Conservation (phyloP, 2,329 filamentous ascomycete genomes). For the Anisogramma anomala region DNA sequence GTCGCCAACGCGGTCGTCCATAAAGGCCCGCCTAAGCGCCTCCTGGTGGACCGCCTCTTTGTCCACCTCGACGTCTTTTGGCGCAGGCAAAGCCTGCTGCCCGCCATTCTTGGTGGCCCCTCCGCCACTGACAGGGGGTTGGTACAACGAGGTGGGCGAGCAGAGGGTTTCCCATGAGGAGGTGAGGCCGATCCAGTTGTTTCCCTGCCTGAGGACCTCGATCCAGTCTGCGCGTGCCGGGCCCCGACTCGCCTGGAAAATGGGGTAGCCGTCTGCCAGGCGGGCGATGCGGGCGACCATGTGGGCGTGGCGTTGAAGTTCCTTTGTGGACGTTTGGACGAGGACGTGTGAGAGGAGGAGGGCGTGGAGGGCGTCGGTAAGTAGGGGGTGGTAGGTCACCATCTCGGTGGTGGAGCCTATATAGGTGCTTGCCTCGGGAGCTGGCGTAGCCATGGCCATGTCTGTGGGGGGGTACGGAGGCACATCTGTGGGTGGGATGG, state of each 20-base stretch:
- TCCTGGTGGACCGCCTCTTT: constrained; percentile 48
- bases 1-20: constrained; percentile 56
- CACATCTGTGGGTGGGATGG: constrained; percentile 53
- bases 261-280: constrained; percentile 66
- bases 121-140: not conserved
- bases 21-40: constrained; percentile 54
- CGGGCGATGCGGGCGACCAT: constrained; percentile 68
- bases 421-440: constrained; percentile 18
- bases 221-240: constrained; percentile 71
- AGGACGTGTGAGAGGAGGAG: constrained; percentile 70
- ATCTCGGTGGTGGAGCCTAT: constrained; percentile 39
- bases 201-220: constrained; percentile 55
- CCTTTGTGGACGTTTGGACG: constrained; percentile 64
- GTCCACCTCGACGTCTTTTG: constrained; percentile 16
- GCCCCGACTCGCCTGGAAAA: constrained; percentile 62
- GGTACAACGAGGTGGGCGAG: constrained; percentile 39
- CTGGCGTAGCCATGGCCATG: constrained; percentile 22
- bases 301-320: constrained; percentile 67
- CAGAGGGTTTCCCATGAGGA: constrained; percentile 63
- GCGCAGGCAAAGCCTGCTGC: constrained; percentile 19
- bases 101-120: constrained; percentile 17
- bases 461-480: constrained; percentile 51
- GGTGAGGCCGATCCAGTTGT: constrained; percentile 58
- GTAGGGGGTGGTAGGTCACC: constrained; percentile 69
- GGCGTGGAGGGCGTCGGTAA: constrained; percentile 68